These are phyloP conservation scores for Cyphellophora attinorum DNA, from an alignment of 2,329 filamentous ascomycete genomes.

Conservation along the genomic window DNA sequence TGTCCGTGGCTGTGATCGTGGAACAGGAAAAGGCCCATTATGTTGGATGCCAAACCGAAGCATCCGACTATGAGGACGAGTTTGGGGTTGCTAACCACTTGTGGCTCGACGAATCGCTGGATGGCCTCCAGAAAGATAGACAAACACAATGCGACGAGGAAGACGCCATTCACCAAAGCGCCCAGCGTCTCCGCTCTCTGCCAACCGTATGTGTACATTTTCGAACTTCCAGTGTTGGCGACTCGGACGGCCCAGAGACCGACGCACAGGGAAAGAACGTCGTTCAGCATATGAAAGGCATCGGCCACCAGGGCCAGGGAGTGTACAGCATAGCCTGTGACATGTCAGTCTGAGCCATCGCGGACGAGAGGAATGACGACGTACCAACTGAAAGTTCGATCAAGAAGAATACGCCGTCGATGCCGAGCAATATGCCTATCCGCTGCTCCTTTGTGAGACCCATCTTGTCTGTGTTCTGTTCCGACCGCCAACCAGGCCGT, in stretches of 20 bases:
- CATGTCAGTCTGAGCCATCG: conserved; percentile 4
- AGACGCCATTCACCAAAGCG: conserved; percentile 93
- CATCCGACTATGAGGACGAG: conserved; percentile 85
- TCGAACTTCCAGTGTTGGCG: conserved; percentile 72
- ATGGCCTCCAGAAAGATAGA: conserved; percentile 95
- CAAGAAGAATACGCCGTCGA: conserved; percentile 83
- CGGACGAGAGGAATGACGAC: conserved; percentile 13
- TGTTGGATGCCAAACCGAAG: conserved; percentile 76
- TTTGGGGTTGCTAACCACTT: conserved; percentile 73
- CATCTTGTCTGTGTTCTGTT: conserved; percentile 9
- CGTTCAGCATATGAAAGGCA: conserved; percentile 98
- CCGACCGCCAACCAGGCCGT: too few relatives aligned
- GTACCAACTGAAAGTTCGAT: conserved; percentile 69
- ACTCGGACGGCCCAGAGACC: conserved; percentile 93
- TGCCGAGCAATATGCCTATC: conserved; percentile 84
- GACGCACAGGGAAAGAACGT: conserved; percentile 87
- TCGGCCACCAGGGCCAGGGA: conserved; percentile 92
- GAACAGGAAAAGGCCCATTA: conserved; percentile 80
- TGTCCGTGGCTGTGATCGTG: conserved; percentile 87
- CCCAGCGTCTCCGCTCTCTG: conserved; percentile 94
- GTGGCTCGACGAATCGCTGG: conserved; percentile 83
- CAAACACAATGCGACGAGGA: conserved; percentile 89
- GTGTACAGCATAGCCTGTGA: conserved; percentile 65
- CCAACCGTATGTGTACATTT: conserved; percentile 95
- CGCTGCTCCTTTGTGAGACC: conserved; percentile 78